Evolutionary conservation across 495 filamentous ascomycete species (phyloP).

Genomic region (Amniculicola lignicola): DNA sequence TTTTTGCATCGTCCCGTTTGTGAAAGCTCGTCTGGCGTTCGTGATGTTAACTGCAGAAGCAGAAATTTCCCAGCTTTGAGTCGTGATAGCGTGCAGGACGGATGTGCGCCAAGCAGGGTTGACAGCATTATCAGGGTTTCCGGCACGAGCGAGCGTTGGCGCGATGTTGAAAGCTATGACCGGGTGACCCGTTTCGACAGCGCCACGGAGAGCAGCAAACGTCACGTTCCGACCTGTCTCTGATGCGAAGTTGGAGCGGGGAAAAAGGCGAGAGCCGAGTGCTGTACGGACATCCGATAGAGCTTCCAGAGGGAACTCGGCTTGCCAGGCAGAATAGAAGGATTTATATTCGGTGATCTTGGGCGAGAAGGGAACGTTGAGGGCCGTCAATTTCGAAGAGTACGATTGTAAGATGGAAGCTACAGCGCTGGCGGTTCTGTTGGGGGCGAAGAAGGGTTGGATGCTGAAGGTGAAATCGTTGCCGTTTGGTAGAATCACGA

Average conservation of each 20-base stretch:
- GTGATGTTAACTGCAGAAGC: slow-evolving; percentile 8
- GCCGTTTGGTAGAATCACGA: slow-evolving; percentile 15
- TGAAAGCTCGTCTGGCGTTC: slow-evolving; percentile 5
- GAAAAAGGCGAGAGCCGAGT: slow-evolving; percentile 26
- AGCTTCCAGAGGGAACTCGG: slow-evolving; percentile 24
- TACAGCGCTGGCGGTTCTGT: slow-evolving; percentile 13
- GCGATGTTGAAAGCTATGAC: slow-evolving; percentile 24
- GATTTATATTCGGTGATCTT: slow-evolving; percentile 28
- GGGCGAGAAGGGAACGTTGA: slow-evolving; percentile 25
- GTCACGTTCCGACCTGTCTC: slow-evolving; percentile 21
- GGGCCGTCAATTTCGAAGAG: slow-evolving; percentile 9
- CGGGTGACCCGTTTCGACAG: slow-evolving; percentile 16
- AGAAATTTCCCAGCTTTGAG: neutral
- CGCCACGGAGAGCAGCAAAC: slow-evolving; percentile 13
- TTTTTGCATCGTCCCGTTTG: slow-evolving; percentile 22
- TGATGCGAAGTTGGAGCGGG: slow-evolving; percentile 23
- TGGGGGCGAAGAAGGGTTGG: slow-evolving; percentile 24
- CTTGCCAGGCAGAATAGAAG: slow-evolving; percentile 30
- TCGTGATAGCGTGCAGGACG: slow-evolving; percentile 22
- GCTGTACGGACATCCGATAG: slow-evolving; percentile 14
- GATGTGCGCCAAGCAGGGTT: slow-evolving; percentile 33
- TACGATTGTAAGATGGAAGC: slow-evolving; percentile 8
- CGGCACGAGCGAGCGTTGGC: slow-evolving; percentile 23
- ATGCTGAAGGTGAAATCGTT: slow-evolving; percentile 11
- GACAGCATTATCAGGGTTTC: slow-evolving; percentile 28